Conservation (phyloP, 2,329 filamentous ascomycete genomes). For the Colletotrichum liriopes region DNA sequence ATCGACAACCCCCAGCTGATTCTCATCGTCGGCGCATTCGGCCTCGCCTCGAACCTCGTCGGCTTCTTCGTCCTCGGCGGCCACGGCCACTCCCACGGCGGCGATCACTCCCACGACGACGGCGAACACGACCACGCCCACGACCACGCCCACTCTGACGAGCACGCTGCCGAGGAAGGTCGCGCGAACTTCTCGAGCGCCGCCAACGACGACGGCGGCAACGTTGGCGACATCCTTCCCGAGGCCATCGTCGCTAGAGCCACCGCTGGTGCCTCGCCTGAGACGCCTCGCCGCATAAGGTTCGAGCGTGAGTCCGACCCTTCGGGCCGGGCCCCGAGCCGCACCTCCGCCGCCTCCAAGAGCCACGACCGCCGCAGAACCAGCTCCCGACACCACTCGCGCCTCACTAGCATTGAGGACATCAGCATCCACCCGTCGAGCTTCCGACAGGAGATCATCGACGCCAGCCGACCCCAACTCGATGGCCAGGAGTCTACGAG, state of each 20-base stretch:
- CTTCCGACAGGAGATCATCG: constrained; percentile 93
- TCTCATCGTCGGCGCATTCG: constrained; percentile 88
- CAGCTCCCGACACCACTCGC: constrained; percentile 67
- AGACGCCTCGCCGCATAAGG: constrained; percentile 57
- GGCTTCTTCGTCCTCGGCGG: constrained; percentile 94
- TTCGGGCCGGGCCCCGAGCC: constrained; percentile 45
- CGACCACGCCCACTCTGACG: constrained; percentile 50
- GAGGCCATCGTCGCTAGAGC: constrained; percentile 72
- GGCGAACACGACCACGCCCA: constrained; percentile 52
- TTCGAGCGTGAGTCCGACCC: constrained; percentile 55
- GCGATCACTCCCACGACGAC: constrained; percentile 66
- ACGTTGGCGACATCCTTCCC: constrained; percentile 74
- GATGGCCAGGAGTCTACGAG: constrained; percentile 65
- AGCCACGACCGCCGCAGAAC: constrained; percentile 63
- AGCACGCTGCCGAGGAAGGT: constrained; percentile 66
- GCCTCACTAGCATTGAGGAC: constrained; percentile 77
- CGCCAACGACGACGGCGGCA: constrained; percentile 71
- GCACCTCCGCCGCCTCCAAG: constrained; percentile 51
- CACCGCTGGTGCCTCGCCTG: constrained; percentile 51
- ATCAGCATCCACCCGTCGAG: constrained; percentile 91
- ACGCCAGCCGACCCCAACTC: constrained; percentile 74
- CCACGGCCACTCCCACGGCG: constrained; percentile 87
- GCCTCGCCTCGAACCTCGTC: constrained; percentile 88
- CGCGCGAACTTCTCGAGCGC: constrained; percentile 58
- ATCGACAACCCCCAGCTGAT: constrained; percentile 90